Percentiles rank a stretch among this genome's conserved stretches.
phyloP scores from a whole-genome alignment of 495 filamentous ascomycete genomes.

The Xylona heveae region DNA sequence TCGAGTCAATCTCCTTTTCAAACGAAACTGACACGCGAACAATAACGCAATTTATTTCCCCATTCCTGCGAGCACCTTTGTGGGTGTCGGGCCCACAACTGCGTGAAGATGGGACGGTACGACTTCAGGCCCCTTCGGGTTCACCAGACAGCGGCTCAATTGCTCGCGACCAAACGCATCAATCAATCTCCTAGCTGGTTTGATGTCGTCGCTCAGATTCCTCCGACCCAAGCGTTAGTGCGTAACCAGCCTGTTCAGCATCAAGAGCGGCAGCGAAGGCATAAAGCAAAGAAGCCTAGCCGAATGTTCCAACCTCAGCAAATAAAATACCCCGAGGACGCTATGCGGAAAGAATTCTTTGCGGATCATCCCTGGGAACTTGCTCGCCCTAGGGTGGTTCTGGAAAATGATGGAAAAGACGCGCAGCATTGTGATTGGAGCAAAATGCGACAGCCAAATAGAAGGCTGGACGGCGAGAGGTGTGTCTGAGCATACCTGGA shows the following conservation, averaged over 20 bases:
- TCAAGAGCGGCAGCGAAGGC: slow-evolving; percentile 29
- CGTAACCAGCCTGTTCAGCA: slow-evolving; percentile 46
- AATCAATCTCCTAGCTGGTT: slow-evolving; percentile 50
- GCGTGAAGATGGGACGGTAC: slow-evolving; percentile 44
- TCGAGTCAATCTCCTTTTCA: too few species aligned
- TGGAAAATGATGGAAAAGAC: slow-evolving; percentile 77
- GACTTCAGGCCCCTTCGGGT: slow-evolving; percentile 56
- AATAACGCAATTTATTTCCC: too few species aligned
- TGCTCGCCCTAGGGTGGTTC: slow-evolving; percentile 62
- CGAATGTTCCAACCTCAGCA: slow-evolving; percentile 58
- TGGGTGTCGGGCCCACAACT: too few species aligned
- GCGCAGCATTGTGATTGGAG: slow-evolving; percentile 56
- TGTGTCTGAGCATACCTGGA: slow-evolving; percentile 16
- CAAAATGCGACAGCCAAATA: slow-evolving; percentile 53
- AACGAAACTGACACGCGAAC: too few species aligned
- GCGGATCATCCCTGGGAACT: slow-evolving; percentile 94
- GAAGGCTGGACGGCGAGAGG: slow-evolving; percentile 71
- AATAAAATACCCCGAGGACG: slow-evolving; percentile 72
- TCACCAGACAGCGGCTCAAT: slow-evolving; percentile 37
- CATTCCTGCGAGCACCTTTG: too few species aligned
- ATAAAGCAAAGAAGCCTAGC: slow-evolving; percentile 39
- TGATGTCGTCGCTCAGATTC: slow-evolving; percentile 45
- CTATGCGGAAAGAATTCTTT: slow-evolving; percentile 61
- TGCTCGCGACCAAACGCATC: slow-evolving; percentile 29
- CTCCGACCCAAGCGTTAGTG: slow-evolving; percentile 57